phyloP scores from a whole-genome alignment of 805 yeast genomes.

The Spathaspora passalidarum region DNA sequence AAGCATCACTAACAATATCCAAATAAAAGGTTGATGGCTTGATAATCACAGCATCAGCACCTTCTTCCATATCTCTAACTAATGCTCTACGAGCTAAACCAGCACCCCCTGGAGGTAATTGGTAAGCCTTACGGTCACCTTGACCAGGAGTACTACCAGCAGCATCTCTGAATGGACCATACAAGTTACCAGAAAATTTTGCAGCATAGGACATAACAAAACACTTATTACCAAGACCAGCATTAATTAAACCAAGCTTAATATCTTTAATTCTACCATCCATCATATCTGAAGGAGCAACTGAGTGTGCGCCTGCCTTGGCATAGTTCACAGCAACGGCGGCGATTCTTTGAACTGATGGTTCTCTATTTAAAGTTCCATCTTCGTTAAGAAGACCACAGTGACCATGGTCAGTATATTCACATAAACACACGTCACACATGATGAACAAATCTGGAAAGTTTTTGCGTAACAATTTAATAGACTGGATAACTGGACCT shows the following conservation, averaged over 20 bases:
- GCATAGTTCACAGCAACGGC: conserved; percentile 96
- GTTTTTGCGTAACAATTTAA: conserved; percentile 55
- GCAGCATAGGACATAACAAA: conserved; percentile 94
- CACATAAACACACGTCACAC: conserved; percentile 96
- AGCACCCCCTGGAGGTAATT: conserved; percentile 87
- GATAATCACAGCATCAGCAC: conserved; percentile 93
- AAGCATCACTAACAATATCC: conserved; percentile 87
- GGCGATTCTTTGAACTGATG: conserved; percentile 78
- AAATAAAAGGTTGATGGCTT: conserved; percentile 95
- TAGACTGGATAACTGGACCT: conserved; percentile 88
- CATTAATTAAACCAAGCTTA: conserved; percentile 77
- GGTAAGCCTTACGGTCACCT: conserved; percentile 92
- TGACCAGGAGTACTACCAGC: conserved; percentile 87
- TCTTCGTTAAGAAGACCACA: conserved; percentile 90
- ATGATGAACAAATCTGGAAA: conserved; percentile 85
- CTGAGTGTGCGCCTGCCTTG: conserved; percentile 90
- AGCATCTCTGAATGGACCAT: conserved; percentile 98
- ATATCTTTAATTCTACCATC: conserved; percentile 92
- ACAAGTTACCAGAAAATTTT: conserved; percentile 84
- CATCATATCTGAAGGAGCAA: conserved; percentile 97
- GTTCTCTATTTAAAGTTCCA: conserved; percentile 75
- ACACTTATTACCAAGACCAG: conserved; percentile 80
- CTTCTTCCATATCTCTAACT: conserved; percentile 81
- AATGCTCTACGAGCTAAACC: conserved; percentile 94
- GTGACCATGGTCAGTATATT: conserved; percentile 96